These are phyloP conservation scores for Alternaria arbusti DNA, from an alignment of 2,329 filamentous ascomycete genomes.

Conservation along the genomic window DNA sequence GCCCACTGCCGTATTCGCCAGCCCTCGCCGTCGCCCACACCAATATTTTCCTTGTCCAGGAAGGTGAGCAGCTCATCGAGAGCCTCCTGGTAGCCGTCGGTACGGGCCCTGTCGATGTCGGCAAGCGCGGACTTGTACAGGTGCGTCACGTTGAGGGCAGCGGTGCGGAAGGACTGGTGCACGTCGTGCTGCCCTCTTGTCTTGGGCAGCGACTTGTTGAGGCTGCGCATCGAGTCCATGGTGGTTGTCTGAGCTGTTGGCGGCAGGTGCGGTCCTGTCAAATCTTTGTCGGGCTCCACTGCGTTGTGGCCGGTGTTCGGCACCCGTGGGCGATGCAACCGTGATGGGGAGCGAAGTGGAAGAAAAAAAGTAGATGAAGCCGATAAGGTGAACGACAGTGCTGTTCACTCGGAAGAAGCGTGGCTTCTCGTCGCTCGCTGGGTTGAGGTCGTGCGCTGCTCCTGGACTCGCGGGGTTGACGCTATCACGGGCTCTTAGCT, in stretches of 20 bases:
- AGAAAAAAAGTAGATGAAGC: not conserved
- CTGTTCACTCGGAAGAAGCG: slow-evolving; percentile 13
- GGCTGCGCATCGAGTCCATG: slow-evolving; percentile 52
- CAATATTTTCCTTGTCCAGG: slow-evolving; percentile 81
- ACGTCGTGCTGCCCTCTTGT: slow-evolving; percentile 58
- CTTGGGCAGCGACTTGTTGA: slow-evolving; percentile 50
- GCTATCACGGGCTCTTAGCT: slow-evolving; percentile 7
- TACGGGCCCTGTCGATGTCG: slow-evolving; percentile 75
- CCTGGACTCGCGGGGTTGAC: slow-evolving; percentile 15
- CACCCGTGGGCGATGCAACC: not conserved
- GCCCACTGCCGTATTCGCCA: slow-evolving; percentile 71
- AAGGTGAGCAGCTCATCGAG: slow-evolving; percentile 88
- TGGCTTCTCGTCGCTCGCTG: not conserved
- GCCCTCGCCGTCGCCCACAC: slow-evolving; percentile 79
- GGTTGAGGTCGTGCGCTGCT: not conserved
- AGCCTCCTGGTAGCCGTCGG: slow-evolving; percentile 91
- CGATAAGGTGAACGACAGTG: not conserved
- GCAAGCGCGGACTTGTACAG: slow-evolving; percentile 90
- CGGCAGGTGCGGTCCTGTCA: not conserved
- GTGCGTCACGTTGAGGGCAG: slow-evolving; percentile 92
- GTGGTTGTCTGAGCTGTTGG: not conserved
- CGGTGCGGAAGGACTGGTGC: slow-evolving; percentile 87
- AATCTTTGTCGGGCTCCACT: slow-evolving; percentile 6
- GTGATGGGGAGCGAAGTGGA: not conserved
- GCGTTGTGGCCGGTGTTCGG: slow-evolving; percentile 4